Evolutionary conservation across 805 yeast species (phyloP), one percentile per base, ranked within the genome.

Genomic region (Lachancea sp.): DNA sequence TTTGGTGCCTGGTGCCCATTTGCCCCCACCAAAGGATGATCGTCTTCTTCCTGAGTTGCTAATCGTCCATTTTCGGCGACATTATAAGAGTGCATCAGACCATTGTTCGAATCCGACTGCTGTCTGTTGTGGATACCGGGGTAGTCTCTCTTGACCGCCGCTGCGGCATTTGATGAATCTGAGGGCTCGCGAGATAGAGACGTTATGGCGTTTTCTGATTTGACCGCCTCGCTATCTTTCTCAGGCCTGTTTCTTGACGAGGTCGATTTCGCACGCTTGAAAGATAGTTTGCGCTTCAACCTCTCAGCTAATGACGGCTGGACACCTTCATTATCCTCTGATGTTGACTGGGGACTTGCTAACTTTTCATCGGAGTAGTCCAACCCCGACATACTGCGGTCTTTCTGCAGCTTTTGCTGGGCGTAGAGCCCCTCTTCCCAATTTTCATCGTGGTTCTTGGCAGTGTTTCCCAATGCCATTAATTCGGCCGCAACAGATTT

Each of bases 391-490:
- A 18, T 18, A 11, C 37, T 35, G 17, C 33, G 38, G 27, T 44
- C 41, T 15, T 55, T 52, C 25, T 51, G 57, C 17, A 53, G 57
- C 11, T 50, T 50, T 31, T 38, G 42, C 3, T 48, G 50, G 41
- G 50, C 48, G 17, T 49, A 49, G n/a, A 82, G 76, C 58, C 82
- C 82, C 36, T 72, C 66, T 52, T 83, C 89, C 89, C 93, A 81
- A 58, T 84, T 74, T 36, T 71, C 75, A 52, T 80, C 77, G 62
- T 86, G 95, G 50, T 86, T 87, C 57, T 79, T 82, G 3, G 95
- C 95, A n/a, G 89, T 86, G 13, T 70, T 60, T 48, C 95, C 95
- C 49, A 87, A 72, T 2, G 90, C 95, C 34, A 80, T 58, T 48
- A 86, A 70, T 61, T 81, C 87, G 31, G 67, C 66, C 19, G 70